These are phyloP conservation scores for Candida maesae DNA, from an alignment of 805 yeast species.

Conservation along the genomic window DNA sequence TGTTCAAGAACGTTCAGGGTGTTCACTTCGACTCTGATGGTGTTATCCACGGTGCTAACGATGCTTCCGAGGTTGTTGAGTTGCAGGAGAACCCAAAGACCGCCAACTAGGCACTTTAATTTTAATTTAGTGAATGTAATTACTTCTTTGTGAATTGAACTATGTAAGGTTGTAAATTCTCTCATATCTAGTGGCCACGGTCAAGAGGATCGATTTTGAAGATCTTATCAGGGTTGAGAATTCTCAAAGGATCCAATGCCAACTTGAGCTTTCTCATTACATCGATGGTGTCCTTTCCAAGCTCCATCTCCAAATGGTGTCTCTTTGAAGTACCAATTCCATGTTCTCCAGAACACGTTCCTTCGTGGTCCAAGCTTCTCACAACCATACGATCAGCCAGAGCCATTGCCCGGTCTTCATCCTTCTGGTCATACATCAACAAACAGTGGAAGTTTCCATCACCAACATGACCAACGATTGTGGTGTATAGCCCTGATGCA, in stretches of 20 bases:
- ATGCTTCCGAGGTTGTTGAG: constrained; percentile 1
- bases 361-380: constrained; percentile 64
- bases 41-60: constrained; percentile 16
- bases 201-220: constrained; percentile 62
- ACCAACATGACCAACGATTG: constrained; percentile 78
- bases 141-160: background rate
- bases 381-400: constrained; percentile 61
- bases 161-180: background rate
- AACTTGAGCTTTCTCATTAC: constrained; percentile 71
- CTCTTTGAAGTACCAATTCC: constrained; percentile 80
- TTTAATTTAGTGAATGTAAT: too few species aligned
- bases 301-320: constrained; percentile 52
- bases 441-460: constrained; percentile 79
- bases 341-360: constrained; percentile 85
- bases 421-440: constrained; percentile 53
- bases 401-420: constrained; percentile 42
- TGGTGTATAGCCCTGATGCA: constrained; percentile 47
- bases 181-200: constrained; percentile 15
- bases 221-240: constrained; percentile 76
- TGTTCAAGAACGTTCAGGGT: constrained; percentile 44
- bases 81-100: background rate
- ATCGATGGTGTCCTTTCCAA: constrained; percentile 63
- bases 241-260: constrained; percentile 67
- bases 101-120: background rate
- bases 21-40: constrained; percentile 36